phyloP scores from a whole-genome alignment of 2,329 filamentous ascomycete genomes.

The Tympanopsis confertula region DNA sequence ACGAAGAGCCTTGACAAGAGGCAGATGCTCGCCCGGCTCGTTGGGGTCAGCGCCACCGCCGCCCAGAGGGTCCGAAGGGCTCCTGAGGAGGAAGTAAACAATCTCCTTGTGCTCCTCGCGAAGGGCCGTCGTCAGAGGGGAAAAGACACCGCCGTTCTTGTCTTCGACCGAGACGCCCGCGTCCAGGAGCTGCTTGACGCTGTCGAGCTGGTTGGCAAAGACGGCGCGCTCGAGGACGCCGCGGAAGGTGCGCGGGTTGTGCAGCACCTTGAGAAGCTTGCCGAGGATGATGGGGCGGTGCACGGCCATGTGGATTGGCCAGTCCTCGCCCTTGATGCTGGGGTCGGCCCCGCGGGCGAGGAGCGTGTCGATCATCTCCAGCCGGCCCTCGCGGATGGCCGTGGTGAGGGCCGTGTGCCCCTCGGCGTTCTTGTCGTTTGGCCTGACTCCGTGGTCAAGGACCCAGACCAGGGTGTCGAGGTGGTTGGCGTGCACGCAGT shows the following conservation, averaged over 20 bases:
- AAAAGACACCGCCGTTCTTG: slow-evolving; percentile 41
- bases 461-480: slow-evolving; percentile 32
- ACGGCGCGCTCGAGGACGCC: slow-evolving; percentile 39
- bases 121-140: slow-evolving; percentile 36
- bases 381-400: slow-evolving; percentile 31
- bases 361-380: slow-evolving; percentile 32
- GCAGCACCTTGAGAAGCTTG: slow-evolving; percentile 26
- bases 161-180: slow-evolving; percentile 31
- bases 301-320: slow-evolving; percentile 39
- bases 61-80: slow-evolving; percentile 16
- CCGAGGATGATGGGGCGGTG: slow-evolving; percentile 30
- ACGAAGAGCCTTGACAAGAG: slow-evolving; percentile 38
- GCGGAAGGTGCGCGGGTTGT: slow-evolving; percentile 29
- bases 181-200: slow-evolving; percentile 21
- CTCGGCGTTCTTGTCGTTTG: slow-evolving; percentile 29
- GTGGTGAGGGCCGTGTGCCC: slow-evolving; percentile 37
- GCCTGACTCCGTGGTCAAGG: slow-evolving; percentile 29
- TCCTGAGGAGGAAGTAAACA: neutral
- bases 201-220: slow-evolving; percentile 35
- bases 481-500: slow-evolving; percentile 33
- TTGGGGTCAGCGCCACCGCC: slow-evolving; percentile 37
- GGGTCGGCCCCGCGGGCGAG: slow-evolving; percentile 33
- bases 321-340: slow-evolving; percentile 34
- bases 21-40: slow-evolving; percentile 36
- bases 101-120: slow-evolving; percentile 23